Evolutionary conservation across 2,329 filamentous ascomycete species (phyloP).

Genomic region (Ciborinia camelliae): DNA sequence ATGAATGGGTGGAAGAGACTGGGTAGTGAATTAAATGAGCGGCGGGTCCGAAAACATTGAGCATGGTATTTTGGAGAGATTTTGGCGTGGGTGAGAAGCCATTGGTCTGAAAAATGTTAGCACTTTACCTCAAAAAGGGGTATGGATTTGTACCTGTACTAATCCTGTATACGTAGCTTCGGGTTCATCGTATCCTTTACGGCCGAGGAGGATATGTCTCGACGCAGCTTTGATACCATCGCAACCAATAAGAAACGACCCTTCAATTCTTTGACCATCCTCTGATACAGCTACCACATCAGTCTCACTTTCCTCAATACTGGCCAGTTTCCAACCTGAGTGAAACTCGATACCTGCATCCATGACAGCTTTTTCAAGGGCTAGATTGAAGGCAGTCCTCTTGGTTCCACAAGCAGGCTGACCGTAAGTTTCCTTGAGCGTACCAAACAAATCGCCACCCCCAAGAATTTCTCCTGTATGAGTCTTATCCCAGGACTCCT

Average conservation of each 20-base stretch:
- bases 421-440: conserved; percentile 17
- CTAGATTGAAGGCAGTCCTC: conserved; percentile 10
- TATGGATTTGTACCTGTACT: neutral
- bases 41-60: conserved; percentile 19
- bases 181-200: conserved; percentile 3
- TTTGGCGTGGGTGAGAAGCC: conserved; percentile 8
- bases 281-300: conserved; percentile 15
- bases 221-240: conserved; percentile 21
- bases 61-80: conserved; percentile 3
- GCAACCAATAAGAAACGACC: conserved; percentile 23
- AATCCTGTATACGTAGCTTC: conserved; percentile 20
- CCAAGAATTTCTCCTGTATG: conserved; percentile 14
- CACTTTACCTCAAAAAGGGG: neutral
- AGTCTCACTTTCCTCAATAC: conserved; percentile 11
- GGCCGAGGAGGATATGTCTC: conserved; percentile 13
- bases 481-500: neutral
- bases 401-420: conserved; percentile 20
- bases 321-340: conserved; percentile 17
- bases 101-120: neutral
- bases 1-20: conserved; percentile 8
- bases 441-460: neutral
- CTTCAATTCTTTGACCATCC: conserved; percentile 14
- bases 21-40: conserved; percentile 18
- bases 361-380: conserved; percentile 6
- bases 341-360: conserved; percentile 14